Base-by-base conservation (phyloP, 306 rosid genomes). In the Canavalia ensiformis region DNA sequence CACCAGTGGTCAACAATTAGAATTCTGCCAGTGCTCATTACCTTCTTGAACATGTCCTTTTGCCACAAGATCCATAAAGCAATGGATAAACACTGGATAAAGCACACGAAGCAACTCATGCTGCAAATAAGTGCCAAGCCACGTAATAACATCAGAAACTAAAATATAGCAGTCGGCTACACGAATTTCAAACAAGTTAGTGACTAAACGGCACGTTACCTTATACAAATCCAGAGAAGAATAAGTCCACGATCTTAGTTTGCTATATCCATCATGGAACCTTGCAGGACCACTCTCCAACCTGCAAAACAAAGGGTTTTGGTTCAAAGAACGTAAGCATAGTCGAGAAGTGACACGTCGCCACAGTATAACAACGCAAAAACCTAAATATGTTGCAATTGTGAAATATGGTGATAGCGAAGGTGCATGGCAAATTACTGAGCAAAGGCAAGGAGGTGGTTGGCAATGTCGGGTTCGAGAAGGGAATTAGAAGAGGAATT, bases 51-150 rank as follows among this genome's bases (percentile, higher is more conserved):
- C 71, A 81, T 96, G 97, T 79, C 99, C 97, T 76, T 92, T 92
- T 3, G 97, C 99, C 51, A 96, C 95, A n/a, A 93, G 94, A 82
- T 93, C 99, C 97, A 96, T 93, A 82, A 93, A 96, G 82, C 97
- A 92, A 74, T 96, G 99, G 6, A 96, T 91, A 83, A 93, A 96
- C 8, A 93, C 98, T 0, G 99, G 99, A 90, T 93, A 93, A 75
- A 96, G 97, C 79, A 96, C 97, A 2, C 98, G 98, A 69, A 96
- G 92, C 89, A 96, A 87, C 86, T 96, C 99, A 76, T 89, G 96
- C 99, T 93, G 97, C 85, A 90, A 64, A 10, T 3, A 76, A 68
- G 76, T 59, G 18, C 31, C 47, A 49, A 81, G 52, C 52, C 29
- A 58, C 2, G 65, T 50, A 57, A 83, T 5, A 11, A 29, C 62